Evolutionary conservation across 257 asterid genomes (phyloP).

Genomic region (Mentha longifolia): DNA sequence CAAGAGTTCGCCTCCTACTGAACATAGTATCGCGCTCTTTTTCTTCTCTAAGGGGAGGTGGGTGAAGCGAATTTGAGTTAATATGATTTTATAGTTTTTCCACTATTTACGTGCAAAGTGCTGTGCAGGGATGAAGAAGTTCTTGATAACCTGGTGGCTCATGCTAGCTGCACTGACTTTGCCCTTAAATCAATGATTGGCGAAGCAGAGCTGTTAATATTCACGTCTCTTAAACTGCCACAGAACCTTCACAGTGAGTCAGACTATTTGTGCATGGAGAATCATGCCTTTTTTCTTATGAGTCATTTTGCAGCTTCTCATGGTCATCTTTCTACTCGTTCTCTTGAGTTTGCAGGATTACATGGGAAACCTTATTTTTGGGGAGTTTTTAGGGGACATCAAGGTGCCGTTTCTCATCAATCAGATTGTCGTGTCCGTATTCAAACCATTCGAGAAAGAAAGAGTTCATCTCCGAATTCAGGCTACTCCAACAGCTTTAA

Average conservation of each 20-base stretch:
- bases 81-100: background rate
- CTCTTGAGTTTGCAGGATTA: slow-evolving; percentile 47
- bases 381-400: slow-evolving; percentile 58
- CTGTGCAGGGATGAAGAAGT: slow-evolving; percentile 50
- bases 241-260: slow-evolving; percentile 53
- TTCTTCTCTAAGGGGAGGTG: slow-evolving; percentile 51
- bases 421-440: slow-evolving; percentile 32
- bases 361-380: slow-evolving; percentile 59
- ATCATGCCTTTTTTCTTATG: background rate
- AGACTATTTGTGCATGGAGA: background rate
- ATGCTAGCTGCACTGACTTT: slow-evolving; percentile 42
- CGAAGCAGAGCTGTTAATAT: slow-evolving; percentile 53
- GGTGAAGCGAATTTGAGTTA: slow-evolving; percentile 6
- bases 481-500: slow-evolving; percentile 36
- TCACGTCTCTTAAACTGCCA: slow-evolving; percentile 58
- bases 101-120: slow-evolving; percentile 17
- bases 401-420: slow-evolving; percentile 32
- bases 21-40: slow-evolving; percentile 42
- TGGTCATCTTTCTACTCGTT: slow-evolving; percentile 10
- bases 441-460: slow-evolving; percentile 33
- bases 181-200: slow-evolving; percentile 51
- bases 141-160: slow-evolving; percentile 46
- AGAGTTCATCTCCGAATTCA: slow-evolving; percentile 40
- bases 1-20: slow-evolving; percentile 44
- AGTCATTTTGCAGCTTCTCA: background rate